Evolutionary conservation across 1,284 basidiomycete genomes (phyloP), one percentile per base, ranked within the genome.

Genomic region (Cryptococcus jaspeensis): DNA sequence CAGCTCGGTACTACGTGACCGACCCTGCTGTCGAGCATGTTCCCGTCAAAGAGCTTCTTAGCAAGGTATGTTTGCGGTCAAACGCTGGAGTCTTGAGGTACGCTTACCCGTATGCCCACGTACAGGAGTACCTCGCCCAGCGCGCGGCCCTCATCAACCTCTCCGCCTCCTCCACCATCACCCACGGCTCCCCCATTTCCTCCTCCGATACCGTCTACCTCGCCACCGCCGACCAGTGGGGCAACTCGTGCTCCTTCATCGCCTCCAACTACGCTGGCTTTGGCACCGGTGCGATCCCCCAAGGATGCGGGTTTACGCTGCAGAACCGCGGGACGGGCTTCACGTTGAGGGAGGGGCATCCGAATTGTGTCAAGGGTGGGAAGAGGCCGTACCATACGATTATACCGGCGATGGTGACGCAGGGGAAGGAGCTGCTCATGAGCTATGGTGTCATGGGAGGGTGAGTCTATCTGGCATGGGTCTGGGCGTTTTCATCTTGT

Each of bases 371-470:
- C 58, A 78, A 84, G 82, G 87, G 88, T 23, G 85, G 88, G 7
- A 96, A 96, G 79, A 82, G 92, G 16, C 92, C 93, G 2, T 96
- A 94, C 74, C 93, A 97, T 72, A 97, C 93, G 6, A 97, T 96
- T 69, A 94, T 69, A 50, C 94, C 95, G 6, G 91, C 90, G 1
- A 84, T 97, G 81, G 94, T 86, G 0, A 89, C 89, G 2, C 83
- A 84, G 57, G 86, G 84, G 5, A 84, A 87, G 56, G 92, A 96
- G 45, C 80, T 97, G 1, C 91, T 93, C 80, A 78, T 97, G 67
- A 86, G 85, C 56, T 95, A 88, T 65, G 92, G 93, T 49, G 92
- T 95, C 16, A 95, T 95, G 92, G 92, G 90, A 32, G 75, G 55
- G 67, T 69, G 46, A 64, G 69, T 65, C 12, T 5, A n/a, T 13